phyloP scores from a whole-genome alignment of 192 early-diverging fungal genomes.

The Rhizoclosmatium globosum region DNA sequence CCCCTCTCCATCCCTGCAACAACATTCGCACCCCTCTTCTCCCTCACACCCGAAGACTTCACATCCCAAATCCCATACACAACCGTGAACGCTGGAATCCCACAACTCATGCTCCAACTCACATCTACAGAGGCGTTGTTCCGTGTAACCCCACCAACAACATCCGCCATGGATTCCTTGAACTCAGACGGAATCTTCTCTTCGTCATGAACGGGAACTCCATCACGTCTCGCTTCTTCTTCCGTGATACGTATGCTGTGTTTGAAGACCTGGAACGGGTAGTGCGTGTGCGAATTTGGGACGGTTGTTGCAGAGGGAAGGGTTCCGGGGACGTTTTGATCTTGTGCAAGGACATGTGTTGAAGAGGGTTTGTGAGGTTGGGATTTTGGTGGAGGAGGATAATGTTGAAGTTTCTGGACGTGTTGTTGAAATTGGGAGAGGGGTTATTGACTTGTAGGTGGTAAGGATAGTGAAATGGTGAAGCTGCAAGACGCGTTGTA shows the following conservation, averaged over 20 bases:
- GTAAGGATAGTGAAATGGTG: background rate
- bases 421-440: constrained; percentile 40
- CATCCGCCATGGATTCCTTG: background rate
- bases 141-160: background rate
- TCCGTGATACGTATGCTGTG: constrained; percentile 26
- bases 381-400: constrained; percentile 32
- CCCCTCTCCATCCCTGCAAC: background rate
- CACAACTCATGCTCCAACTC: constrained; percentile 35
- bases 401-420: constrained; percentile 31
- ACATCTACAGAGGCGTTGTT: constrained; percentile 12
- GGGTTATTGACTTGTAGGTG: constrained; percentile 16
- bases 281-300: constrained; percentile 43
- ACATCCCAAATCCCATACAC: background rate
- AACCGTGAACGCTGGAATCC: constrained; percentile 33
- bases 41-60: background rate
- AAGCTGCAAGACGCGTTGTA: too few relatives aligned
- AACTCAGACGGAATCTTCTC: constrained; percentile 4
- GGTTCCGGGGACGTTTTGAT: constrained; percentile 12
- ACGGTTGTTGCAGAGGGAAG: constrained; percentile 32
- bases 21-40: background rate
- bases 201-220: background rate
- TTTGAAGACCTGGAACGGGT: constrained; percentile 46
- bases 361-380: constrained; percentile 31
- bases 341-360: constrained; percentile 41
- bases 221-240: constrained; percentile 42